Evolutionary conservation across 2,329 filamentous ascomycete genomes (phyloP).

Genomic region (Rutstroemia sydowiana): DNA sequence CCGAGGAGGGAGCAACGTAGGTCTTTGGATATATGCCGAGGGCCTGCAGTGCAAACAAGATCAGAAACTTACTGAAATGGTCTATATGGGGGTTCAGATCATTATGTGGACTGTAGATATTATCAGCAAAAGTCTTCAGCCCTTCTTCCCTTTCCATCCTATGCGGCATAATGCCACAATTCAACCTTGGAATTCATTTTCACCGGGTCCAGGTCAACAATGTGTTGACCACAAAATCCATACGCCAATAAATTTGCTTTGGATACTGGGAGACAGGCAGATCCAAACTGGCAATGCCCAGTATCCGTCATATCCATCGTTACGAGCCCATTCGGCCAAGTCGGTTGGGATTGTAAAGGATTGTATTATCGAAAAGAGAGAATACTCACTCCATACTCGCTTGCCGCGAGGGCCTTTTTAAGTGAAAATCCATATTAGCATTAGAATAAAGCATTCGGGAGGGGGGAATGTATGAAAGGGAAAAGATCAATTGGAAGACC

Average conservation of each 20-base stretch:
- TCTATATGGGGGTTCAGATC: conserved; percentile 38
- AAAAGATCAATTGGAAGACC: not conserved
- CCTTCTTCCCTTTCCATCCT: no score
- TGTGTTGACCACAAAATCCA: not conserved
- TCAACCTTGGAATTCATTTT: not conserved
- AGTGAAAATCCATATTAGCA: not conserved
- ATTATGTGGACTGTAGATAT: conserved; percentile 24
- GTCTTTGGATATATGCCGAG: no score
- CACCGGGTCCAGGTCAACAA: not conserved
- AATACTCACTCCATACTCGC: conserved; percentile 28
- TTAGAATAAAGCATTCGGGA: not conserved
- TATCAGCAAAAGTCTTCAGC: no score
- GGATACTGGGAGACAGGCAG: no score
- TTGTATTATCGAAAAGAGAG: not conserved
- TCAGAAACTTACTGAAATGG: conserved; percentile 39
- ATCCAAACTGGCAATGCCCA: not conserved
- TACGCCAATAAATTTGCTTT: no score
- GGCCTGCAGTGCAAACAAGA: not conserved
- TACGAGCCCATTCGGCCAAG: not conserved
- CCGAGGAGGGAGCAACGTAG: not conserved
- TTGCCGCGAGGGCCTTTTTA: conserved; percentile 25
- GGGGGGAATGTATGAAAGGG: no score
- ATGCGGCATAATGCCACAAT: not conserved
- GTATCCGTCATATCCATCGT: not conserved
- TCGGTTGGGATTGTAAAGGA: not conserved